Base-by-base conservation (phyloP, 495 filamentous ascomycete species). In the Polyplosphaeria fusca region DNA sequence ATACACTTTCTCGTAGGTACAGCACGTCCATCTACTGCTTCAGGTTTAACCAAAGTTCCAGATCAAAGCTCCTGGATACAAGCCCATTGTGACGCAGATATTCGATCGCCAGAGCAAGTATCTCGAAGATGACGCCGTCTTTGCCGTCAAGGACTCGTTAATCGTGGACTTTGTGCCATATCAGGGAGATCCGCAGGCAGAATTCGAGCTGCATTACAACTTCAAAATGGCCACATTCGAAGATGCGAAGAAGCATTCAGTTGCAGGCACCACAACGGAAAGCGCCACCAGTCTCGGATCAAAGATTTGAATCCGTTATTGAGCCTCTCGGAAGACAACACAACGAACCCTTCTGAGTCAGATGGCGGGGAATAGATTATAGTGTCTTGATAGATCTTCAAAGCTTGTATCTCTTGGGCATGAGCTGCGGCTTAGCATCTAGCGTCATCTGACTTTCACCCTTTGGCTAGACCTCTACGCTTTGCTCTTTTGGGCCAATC, bases 141-240 rank as follows among this genome's bases (percentile, higher is more conserved):
- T 90, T 62, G 87, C 87, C 0, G 85, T 88, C 30, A 91, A 90
- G 75, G 81, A 89, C 57, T 84, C 81, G 19, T 69, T 91, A 59
- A 63, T 88, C 37, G 83, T 88, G 18, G 79, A 82, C 53, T 90
- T 91, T 64, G 57, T 77, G 49, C 76, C 76, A 20, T 74, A 77
- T 16, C 66, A 82, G 61, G 78, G 76, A 39, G 84, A 90, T 60
- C 68, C 77, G 1, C 68, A 84, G 67, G 88, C 87, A 43, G 70
- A 74, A 7, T 77, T 88, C 61, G 87, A 92, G 71, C 71, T 92
- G n/a, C 71, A 78, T 60, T 84, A 84, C 70, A 76, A 83, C 55
- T 81, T 84, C 53, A 67, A 69, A 42, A 65, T 84, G 38, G 67
- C 54, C 0, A 64, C 55, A 1, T 71, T 43, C 57, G 68, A 66